phyloP scores from a whole-genome alignment of 768 basidiomycete genomes.

The Mycena sanguinolenta region DNA sequence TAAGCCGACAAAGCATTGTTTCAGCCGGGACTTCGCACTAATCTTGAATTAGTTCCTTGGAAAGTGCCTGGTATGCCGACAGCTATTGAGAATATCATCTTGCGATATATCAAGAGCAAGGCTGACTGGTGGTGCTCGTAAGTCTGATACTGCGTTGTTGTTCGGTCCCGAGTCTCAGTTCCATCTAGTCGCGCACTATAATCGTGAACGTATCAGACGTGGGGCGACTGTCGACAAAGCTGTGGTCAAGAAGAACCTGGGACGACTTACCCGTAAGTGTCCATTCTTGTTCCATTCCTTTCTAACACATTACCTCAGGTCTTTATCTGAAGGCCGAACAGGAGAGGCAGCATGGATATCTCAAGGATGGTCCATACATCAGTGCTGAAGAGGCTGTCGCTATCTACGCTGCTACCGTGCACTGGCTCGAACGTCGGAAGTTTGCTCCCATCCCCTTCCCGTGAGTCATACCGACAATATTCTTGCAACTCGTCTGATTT shows the following conservation, averaged over 20 bases:
- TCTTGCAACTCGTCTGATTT: not conserved
- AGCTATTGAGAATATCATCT: constrained; percentile 98
- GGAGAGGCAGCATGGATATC: constrained; percentile 97
- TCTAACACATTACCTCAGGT: constrained; percentile 52
- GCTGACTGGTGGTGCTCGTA: constrained; percentile 99
- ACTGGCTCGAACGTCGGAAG: constrained; percentile 98
- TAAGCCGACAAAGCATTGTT: constrained; percentile 46
- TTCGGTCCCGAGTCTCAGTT: constrained; percentile 7
- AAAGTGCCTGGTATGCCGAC: constrained; percentile 99
- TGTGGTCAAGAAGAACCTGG: constrained; percentile 98
- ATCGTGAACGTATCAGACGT: constrained; percentile 96
- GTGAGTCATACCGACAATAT: constrained; percentile 53
- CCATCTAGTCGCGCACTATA: constrained; percentile 90
- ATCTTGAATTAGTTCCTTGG: constrained; percentile 81
- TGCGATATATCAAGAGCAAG: constrained; percentile 99
- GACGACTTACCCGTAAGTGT: constrained; percentile 91
- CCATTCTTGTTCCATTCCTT: not conserved
- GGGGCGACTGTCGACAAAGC: constrained; percentile 99
- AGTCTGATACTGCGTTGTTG: constrained; percentile 47
- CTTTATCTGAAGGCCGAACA: constrained; percentile 99
- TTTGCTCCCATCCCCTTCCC: constrained; percentile 99
- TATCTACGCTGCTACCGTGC: constrained; percentile 97
- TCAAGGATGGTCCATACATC: constrained; percentile 99
- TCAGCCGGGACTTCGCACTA: constrained; percentile 1
- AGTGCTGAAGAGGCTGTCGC: constrained; percentile 99